phyloP scores from a whole-genome alignment of 2,329 filamentous ascomycete genomes.

The Aureobasidium sp. region DNA sequence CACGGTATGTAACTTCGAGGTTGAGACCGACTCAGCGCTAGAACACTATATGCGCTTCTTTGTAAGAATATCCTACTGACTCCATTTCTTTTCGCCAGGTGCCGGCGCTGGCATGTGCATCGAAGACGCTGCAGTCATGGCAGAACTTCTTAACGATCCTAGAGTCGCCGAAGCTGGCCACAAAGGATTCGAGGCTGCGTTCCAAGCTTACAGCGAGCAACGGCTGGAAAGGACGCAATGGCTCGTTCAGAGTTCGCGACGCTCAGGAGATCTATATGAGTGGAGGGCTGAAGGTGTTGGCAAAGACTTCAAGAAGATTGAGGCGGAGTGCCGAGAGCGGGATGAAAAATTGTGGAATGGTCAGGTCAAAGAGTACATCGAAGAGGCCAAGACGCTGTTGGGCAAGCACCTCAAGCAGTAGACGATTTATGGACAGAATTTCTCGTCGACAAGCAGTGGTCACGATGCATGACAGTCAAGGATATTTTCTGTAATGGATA shows the following conservation, averaged over 20 bases:
- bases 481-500: too few relatives aligned
- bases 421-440: too few relatives aligned
- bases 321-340: conserved; percentile 23
- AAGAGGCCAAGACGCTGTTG: conserved; percentile 14
- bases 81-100: conserved; percentile 15
- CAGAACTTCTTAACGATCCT: conserved; percentile 22
- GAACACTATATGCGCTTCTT: too few relatives aligned
- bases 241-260: conserved; percentile 36
- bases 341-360: conserved; percentile 15
- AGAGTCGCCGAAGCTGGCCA: conserved; percentile 17
- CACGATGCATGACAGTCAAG: not conserved
- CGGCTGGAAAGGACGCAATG: conserved; percentile 39
- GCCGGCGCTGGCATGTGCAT: conserved; percentile 27
- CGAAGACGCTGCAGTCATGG: conserved; percentile 26
- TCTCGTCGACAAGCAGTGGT: too few relatives aligned
- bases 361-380: conserved; percentile 15
- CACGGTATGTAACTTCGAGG: conserved; percentile 24
- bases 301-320: conserved; percentile 33
- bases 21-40: not conserved
- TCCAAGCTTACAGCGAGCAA: conserved; percentile 34
- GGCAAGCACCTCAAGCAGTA: conserved; percentile 3
- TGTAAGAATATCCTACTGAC: not conserved
- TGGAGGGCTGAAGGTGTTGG: conserved; percentile 29
- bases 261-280: conserved; percentile 36
- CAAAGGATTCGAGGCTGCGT: conserved; percentile 29